Base-by-base conservation (phyloP, 192 early-diverging fungal genomes). In the Obelidium mucronatum region DNA sequence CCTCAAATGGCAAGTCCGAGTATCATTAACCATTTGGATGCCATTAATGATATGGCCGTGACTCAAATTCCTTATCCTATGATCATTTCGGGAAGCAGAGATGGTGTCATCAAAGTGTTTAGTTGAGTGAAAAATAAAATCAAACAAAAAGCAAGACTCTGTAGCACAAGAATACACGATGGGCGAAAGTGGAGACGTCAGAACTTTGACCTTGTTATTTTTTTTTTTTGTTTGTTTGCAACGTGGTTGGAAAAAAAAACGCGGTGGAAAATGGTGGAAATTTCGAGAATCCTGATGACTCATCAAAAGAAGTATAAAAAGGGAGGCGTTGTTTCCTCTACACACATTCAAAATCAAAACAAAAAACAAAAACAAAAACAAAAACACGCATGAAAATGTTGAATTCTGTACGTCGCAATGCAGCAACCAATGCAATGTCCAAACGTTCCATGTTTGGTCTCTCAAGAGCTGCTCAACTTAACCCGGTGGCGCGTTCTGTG, bases 51-150 rank as follows among this genome's bases (percentile, higher is more conserved):
- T 74, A 80, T 93, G 61, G 70, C 81, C 3, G 60, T 93, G 36
- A 92, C 92, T 22, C 85, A 90, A 59, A 48, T 90, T 30, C 93
- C 94, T 0, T 90, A 88, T 76, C 89, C 88, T 63, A 92, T 95
- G 91, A 75, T 95, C 17, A 91, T 95, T 26, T 88, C 87, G 67
- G 87, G 86, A 19, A 88, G 91, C 64, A 80, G 92, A 19, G 94
- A 95, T 79, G 94, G 94, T 28, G 89, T 94, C 19, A 87, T 95
- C 48, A 95, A 82, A 65, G 80, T 82, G 1, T 85, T 78, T 73
- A 75, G 65, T 19, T 82, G 66, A 58, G 28, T 34, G 19, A 40
- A 64, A 8, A 40, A 35, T 35, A 37, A 60, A 60, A 15, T 11
- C 11, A 19, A 8, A 19, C 28, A 11, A 60, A 11, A 60, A 19